Percentiles rank a stretch among this genome's conserved stretches.
These are phyloP conservation scores for Calonectria montana DNA, from an alignment of 2,329 filamentous ascomycete species.

Conservation along the genomic window DNA sequence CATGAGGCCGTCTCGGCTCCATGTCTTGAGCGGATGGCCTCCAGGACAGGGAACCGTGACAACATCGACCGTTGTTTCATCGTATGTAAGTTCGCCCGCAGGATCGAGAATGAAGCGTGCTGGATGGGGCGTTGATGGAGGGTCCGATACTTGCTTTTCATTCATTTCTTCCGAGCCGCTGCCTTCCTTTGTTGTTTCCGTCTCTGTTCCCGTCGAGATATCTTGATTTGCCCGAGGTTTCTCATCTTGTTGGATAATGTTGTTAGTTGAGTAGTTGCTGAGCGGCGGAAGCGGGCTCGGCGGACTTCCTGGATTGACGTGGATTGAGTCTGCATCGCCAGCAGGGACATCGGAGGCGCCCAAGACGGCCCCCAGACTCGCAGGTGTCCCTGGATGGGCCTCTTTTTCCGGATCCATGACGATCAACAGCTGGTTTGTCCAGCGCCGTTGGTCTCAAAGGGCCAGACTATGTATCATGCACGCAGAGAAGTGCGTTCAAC, in stretches of 20 bases:
- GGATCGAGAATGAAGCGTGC: conserved; percentile 50
- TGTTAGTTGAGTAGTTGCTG: conserved; percentile 29
- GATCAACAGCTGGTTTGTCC: neutral
- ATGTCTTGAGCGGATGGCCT: conserved; percentile 63
- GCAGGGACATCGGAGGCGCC: conserved; percentile 17
- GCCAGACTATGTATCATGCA: neutral
- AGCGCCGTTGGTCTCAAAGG: neutral
- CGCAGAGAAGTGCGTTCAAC: neutral
- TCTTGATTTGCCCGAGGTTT: conserved; percentile 8
- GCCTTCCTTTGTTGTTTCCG: neutral
- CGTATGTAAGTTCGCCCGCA: conserved; percentile 53
- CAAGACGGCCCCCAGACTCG: conserved; percentile 1
- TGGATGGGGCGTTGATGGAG: conserved; percentile 6
- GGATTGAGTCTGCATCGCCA: conserved; percentile 42
- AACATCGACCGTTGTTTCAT: conserved; percentile 66
- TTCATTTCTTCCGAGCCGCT: neutral
- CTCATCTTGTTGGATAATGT: neutral
- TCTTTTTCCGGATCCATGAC: conserved; percentile 33
- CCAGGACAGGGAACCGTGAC: conserved; percentile 66
- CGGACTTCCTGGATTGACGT: conserved; percentile 43
- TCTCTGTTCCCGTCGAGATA: neutral
- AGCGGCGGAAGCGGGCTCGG: conserved; percentile 36
- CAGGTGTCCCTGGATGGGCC: conserved; percentile 13
- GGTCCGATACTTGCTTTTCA: conserved; percentile 10
- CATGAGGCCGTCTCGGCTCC: conserved; percentile 62